Evolutionary conservation across 495 filamentous ascomycete genomes (phyloP), one percentile per base, ranked within the genome.

Genomic region (Penicillium psychrofluorescens): DNA sequence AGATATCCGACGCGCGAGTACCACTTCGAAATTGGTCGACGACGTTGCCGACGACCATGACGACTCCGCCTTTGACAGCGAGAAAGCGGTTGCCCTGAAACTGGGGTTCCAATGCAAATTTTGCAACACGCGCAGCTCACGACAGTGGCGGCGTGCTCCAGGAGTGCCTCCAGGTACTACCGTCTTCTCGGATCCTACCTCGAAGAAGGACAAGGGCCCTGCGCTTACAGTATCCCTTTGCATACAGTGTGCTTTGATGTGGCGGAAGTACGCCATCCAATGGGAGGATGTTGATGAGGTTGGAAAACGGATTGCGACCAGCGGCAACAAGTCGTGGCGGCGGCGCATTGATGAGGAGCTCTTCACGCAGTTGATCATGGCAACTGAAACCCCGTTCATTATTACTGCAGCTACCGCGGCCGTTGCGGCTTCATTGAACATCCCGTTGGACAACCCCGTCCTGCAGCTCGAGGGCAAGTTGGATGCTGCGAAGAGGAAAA

Each of bases 221-320:
- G 77, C 81, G 55, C 79, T 90, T 13, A 79, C 90, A 11, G 79
- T 90, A 31, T 88, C 91, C 2, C 78, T 99, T 6, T 99, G 92
- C 61, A 71, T 86, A 42, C 81, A 90, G 6, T 99, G 92, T 64
- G 90, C 88, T 13, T 77, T 87, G 36, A 68, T 97, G 29, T 99
- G 92, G 92, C 79, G 92, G 29, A 85, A 90, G 45, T 97, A 97
- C 56, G 90, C 83, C 8, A 89, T 99, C 44, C 87, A 92, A 46
- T 99, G 88, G 80, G 92, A 97, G 58, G 86, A 94, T 51, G 74
- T 86, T n/a, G 92, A 97, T 43, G 92, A 97, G 50, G 75, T 95
- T 30, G 82, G 84, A 15, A 95, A 92, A 72, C 92, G 94, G 70
- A 81, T 94, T 41, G 81, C 81, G 4, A 80, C 82, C 41, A 82